Evolutionary conservation across 1,284 basidiomycete species (phyloP), one percentile per base, ranked within the genome.

Genomic region (Pseudozyma sp.): DNA sequence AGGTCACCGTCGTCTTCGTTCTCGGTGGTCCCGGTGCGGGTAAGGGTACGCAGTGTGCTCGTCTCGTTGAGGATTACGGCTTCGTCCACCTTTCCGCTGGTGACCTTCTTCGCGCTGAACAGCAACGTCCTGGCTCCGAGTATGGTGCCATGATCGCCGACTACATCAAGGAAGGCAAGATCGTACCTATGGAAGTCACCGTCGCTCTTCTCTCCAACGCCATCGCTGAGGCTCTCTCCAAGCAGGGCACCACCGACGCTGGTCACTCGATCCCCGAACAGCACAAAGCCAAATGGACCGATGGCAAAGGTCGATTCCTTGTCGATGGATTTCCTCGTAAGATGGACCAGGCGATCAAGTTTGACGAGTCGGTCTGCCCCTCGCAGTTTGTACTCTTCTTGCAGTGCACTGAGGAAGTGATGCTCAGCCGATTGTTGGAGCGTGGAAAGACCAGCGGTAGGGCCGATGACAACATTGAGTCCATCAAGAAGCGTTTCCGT

Each of bases 271-370:
- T 78, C 12, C 65, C 69, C 21, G 59, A 73, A 11, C 19, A 66
- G 57, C 77, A 70, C 38, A 76, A 85, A 2, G 87, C 86, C 63
- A 78, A 89, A 31, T 96, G 94, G 94, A 85, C 86, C 31, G 87
- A 89, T 53, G 93, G 92, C 44, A 88, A 88, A 65, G 93, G 93
- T 43, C 90, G 94, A 52, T 99, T 99, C 88, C 89, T 99, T 73
- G 92, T 99, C 77, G 97, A 99, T 79, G 97, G 97, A 4, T 99
- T 99, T 87, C 97, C 97, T 49, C 89, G 97, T 69, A 94, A 97
- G 88, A 95, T 99, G 94, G 97, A 99, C 86, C 97, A 99, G 87
- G 96, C 96, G 0, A 78, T 92, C 83, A 91, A 91, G 86, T 99
- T 99, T 83, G 97, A 99, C 83, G 88, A 93, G 82, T 89, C 90